Conservation (phyloP, 768 basidiomycete genomes). For the Kwoniella bestiolae region DNA sequence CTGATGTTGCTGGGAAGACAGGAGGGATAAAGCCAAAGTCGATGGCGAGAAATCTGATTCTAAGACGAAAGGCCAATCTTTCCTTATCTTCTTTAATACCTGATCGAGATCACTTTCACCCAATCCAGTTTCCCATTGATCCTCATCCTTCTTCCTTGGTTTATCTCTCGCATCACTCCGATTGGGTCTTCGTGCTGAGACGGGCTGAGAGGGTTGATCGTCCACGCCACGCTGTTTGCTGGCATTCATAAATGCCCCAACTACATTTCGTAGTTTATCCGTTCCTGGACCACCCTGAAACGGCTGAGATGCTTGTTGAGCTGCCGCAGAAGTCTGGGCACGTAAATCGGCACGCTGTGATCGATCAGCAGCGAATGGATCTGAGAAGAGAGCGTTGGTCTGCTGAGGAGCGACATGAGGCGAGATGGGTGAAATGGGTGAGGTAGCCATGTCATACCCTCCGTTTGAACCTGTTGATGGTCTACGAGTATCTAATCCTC, state of each 20-base stretch:
- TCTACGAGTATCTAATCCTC: conserved; percentile 16
- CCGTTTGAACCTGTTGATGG: conserved; percentile 26
- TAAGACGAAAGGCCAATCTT: conserved; percentile 83
- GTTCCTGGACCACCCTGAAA: conserved; percentile 25
- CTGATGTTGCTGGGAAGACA: conserved; percentile 55
- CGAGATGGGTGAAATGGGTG: conserved; percentile 33
- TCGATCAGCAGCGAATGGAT: conserved; percentile 52
- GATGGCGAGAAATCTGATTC: conserved; percentile 78
- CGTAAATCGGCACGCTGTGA: conserved; percentile 42
- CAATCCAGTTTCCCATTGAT: conserved; percentile 32
- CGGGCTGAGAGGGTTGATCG: conserved; percentile 8
- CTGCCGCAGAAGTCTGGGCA: conserved; percentile 36
- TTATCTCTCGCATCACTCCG: conserved; percentile 32
- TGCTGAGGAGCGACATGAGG: conserved; percentile 1
- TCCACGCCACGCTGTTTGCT: conserved; percentile 22
- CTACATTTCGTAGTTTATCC: conserved; percentile 50
- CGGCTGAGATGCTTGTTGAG: conserved; percentile 29
- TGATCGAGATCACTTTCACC: conserved; percentile 75
- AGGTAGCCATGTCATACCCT: conserved; percentile 23
- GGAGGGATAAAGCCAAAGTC: conserved; percentile 83
- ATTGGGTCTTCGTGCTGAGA: conserved; percentile 22
- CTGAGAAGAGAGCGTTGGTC: conserved; percentile 32
- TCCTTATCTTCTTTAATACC: conserved; percentile 81
- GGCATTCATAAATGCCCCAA: conserved; percentile 52
- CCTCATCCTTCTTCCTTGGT: conserved; percentile 24